A percentile compares a stretch with the other conserved stretches of the same genome.
Conservation (phyloP, 1,284 basidiomycete genomes). For the Cronartium quercuum region DNA sequence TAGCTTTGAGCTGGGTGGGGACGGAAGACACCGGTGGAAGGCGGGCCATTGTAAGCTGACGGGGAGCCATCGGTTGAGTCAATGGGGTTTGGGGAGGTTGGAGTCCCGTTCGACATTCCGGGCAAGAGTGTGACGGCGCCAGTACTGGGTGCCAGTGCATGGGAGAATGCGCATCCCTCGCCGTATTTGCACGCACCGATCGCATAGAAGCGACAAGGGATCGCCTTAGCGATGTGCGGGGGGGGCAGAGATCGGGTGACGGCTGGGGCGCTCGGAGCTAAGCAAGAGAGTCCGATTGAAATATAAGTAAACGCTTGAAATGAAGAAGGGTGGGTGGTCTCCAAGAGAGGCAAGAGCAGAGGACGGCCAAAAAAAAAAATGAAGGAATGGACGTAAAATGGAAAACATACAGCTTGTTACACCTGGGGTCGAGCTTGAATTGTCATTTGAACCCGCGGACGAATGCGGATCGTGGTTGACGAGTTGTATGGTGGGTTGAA, state of each 20-base stretch:
- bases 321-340: background rate
- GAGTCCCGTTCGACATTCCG: background rate
- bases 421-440: too few relatives aligned
- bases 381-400: too few relatives aligned
- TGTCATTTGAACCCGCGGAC: background rate
- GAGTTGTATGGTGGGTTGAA: background rate
- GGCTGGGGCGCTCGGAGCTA: background rate
- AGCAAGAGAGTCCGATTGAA: background rate
- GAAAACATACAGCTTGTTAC: too few relatives aligned
- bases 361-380: too few relatives aligned
- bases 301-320: background rate
- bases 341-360: too few relatives aligned
- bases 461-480: background rate
- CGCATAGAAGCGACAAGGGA: slow-evolving; percentile 43
- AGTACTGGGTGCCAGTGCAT: slow-evolving; percentile 42
- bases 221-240: background rate
- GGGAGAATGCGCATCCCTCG: slow-evolving; percentile 45
- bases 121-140: slow-evolving; percentile 38
- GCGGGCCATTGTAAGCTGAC: slow-evolving; percentile 39
- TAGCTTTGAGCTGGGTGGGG: slow-evolving; percentile 24
- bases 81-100: too few relatives aligned
- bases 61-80: too few relatives aligned
- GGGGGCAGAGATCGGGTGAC: background rate
- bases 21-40: slow-evolving; percentile 36
- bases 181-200: slow-evolving; percentile 45